These are phyloP conservation scores for Lenzites betulinus DNA, from an alignment of 768 basidiomycete species.

Conservation along the genomic window DNA sequence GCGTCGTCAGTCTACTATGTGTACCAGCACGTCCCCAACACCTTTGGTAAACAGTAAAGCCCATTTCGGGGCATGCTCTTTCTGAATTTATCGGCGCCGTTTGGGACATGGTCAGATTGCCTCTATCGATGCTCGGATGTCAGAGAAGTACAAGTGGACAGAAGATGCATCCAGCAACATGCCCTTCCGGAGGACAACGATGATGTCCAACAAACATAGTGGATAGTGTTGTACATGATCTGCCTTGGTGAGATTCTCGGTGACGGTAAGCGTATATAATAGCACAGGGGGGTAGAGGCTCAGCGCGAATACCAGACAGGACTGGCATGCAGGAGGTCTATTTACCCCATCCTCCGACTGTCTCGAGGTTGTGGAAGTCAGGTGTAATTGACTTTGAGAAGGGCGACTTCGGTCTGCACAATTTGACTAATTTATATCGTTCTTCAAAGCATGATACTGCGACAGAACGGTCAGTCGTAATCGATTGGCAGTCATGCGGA, in stretches of 20 bases:
- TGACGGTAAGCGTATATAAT: not conserved
- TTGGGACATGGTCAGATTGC: too few relatives aligned
- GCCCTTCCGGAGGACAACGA: not conserved
- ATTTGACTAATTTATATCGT: slow-evolving; percentile 4
- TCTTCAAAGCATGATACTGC: slow-evolving; percentile 14
- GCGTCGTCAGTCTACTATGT: too few relatives aligned
- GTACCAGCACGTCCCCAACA: too few relatives aligned
- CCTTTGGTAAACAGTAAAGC: too few relatives aligned
- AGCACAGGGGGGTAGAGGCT: not conserved
- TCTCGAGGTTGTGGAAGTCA: slow-evolving; percentile 10
- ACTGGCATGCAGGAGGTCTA: too few relatives aligned
- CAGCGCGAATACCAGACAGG: not conserved
- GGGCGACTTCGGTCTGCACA: not conserved
- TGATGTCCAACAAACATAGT: not conserved
- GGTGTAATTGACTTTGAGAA: not conserved
- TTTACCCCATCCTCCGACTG: not conserved
- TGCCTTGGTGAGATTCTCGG: not conserved
- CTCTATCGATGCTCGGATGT: too few relatives aligned
- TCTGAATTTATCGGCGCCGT: too few relatives aligned
- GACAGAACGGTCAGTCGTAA: not conserved
- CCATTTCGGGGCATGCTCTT: too few relatives aligned
- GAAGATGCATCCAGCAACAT: not conserved
- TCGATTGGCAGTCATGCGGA: too few relatives aligned
- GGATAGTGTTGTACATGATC: not conserved
- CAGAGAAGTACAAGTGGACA: not conserved